Evolutionary conservation across 2,329 filamentous ascomycete species (phyloP).

Genomic region (Paraphaeosphaeria sporulosa): DNA sequence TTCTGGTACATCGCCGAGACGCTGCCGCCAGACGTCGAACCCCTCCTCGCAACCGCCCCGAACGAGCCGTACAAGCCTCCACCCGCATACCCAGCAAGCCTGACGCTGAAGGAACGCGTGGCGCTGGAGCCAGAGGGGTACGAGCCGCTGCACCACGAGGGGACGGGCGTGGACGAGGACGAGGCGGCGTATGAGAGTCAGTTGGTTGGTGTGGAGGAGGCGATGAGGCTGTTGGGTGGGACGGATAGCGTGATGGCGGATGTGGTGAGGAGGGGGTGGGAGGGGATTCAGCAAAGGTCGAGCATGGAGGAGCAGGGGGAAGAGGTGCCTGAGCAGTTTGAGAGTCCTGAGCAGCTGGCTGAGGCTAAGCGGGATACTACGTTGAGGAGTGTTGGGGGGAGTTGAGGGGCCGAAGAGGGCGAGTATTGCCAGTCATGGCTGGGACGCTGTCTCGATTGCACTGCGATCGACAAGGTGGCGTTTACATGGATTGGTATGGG

Average conservation of each 20-base stretch:
- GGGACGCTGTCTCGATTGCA: not conserved
- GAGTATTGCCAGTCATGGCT: too few species aligned
- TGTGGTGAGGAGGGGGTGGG: slow-evolving; percentile 56
- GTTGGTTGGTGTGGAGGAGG: slow-evolving; percentile 55
- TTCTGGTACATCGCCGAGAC: slow-evolving; percentile 60
- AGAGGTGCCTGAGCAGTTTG: slow-evolving; percentile 11
- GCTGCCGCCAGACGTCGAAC: slow-evolving; percentile 49
- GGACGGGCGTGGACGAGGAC: slow-evolving; percentile 58
- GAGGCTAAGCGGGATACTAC: not conserved
- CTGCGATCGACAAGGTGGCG: not conserved
- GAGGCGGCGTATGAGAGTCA: slow-evolving; percentile 54
- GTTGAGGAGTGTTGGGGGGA: not conserved
- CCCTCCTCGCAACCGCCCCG: slow-evolving; percentile 28
- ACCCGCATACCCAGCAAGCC: slow-evolving; percentile 42
- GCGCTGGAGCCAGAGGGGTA: slow-evolving; percentile 51
- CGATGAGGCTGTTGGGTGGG: slow-evolving; percentile 48
- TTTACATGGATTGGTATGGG: not conserved
- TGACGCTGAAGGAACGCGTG: slow-evolving; percentile 50
- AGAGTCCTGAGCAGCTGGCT: slow-evolving; percentile 29
- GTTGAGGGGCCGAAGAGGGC: not conserved
- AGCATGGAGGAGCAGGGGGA: slow-evolving; percentile 28
- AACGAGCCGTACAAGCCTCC: slow-evolving; percentile 48
- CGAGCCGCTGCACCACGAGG: slow-evolving; percentile 55
- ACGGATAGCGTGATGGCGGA: slow-evolving; percentile 53
- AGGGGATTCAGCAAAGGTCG: slow-evolving; percentile 49